These are phyloP conservation scores for Pestalotiopsis sp. DNA, from an alignment of 2,329 filamentous ascomycete genomes.

Conservation along the genomic window DNA sequence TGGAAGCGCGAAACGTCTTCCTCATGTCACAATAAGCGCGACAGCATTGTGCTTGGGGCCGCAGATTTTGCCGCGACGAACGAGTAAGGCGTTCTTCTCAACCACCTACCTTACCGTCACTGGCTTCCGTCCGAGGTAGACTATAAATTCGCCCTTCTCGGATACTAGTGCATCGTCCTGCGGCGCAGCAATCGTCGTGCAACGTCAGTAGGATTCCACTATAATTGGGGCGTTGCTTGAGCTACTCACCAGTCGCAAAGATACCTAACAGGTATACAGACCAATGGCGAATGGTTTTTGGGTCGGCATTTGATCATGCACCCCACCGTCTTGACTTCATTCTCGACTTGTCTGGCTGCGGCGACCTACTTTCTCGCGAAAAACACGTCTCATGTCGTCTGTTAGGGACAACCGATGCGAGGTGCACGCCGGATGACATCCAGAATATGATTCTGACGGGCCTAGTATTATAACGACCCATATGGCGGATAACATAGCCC, in stretches of 20 bases:
- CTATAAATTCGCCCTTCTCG: background rate
- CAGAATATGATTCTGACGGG: too few relatives aligned
- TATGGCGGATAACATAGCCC: too few relatives aligned
- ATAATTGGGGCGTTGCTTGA: background rate
- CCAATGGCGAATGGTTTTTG: background rate
- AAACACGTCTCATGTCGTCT: too few relatives aligned
- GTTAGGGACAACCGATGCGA: too few relatives aligned
- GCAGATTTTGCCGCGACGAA: background rate
- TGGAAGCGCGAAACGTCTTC: constrained; percentile 5
- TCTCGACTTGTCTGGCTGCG: background rate
- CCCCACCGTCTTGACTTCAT: background rate
- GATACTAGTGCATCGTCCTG: background rate
- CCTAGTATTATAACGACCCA: too few relatives aligned
- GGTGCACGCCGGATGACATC: too few relatives aligned
- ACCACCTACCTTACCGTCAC: background rate
- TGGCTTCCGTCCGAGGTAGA: background rate
- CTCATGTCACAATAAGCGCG: background rate
- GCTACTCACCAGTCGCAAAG: background rate
- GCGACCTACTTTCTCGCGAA: background rate
- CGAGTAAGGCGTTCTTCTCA: constrained; percentile 1
- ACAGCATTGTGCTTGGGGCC: background rate
- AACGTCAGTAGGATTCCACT: background rate
- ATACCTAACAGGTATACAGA: background rate
- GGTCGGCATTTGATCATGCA: background rate
- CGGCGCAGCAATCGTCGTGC: background rate